These are phyloP conservation scores for Cenchrus americanus DNA, from an alignment of 176 grass and related monocot species.

Conservation along the genomic window DNA sequence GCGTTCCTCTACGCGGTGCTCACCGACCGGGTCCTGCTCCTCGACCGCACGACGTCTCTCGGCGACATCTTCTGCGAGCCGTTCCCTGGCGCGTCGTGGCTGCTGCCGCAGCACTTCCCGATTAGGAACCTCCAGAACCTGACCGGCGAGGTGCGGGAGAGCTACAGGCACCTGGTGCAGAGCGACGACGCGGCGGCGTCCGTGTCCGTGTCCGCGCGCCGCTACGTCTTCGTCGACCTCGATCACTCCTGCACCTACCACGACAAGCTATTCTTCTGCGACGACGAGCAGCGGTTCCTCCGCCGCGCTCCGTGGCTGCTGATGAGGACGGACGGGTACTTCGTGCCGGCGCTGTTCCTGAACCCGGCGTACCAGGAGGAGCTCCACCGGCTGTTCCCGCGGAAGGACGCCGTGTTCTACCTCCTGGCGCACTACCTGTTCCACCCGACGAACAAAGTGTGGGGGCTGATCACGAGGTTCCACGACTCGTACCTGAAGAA, in stretches of 20 bases:
- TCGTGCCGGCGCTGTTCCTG: slow-evolving; percentile 61
- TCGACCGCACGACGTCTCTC: slow-evolving; percentile 45
- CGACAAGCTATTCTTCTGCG: slow-evolving; percentile 69
- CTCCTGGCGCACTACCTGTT: slow-evolving; percentile 59
- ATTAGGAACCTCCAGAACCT: slow-evolving; percentile 40
- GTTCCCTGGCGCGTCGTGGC: slow-evolving; percentile 62
- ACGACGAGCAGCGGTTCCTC: slow-evolving; percentile 53
- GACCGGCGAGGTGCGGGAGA: slow-evolving; percentile 41
- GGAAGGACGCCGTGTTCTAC: slow-evolving; percentile 64
- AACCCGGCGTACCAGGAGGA: slow-evolving; percentile 55
- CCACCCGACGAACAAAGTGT: slow-evolving; percentile 59
- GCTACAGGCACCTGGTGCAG: slow-evolving; percentile 51
- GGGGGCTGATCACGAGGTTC: slow-evolving; percentile 71
- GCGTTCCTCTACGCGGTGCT: slow-evolving; percentile 80
- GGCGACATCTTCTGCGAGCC: slow-evolving; percentile 71
- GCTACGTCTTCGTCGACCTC: slow-evolving; percentile 56
- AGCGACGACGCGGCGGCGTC: neutral
- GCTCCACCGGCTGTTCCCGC: slow-evolving; percentile 53
- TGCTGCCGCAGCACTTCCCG: slow-evolving; percentile 63
- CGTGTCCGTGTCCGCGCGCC: slow-evolving; percentile 10
- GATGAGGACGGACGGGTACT: slow-evolving; percentile 66
- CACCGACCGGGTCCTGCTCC: slow-evolving; percentile 55
- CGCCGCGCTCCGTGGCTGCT: slow-evolving; percentile 58
- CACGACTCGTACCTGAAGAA: slow-evolving; percentile 48
- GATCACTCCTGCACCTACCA: slow-evolving; percentile 31